phyloP scores from a whole-genome alignment of 129 eudicot species.

The Sambucus nigra region DNA sequence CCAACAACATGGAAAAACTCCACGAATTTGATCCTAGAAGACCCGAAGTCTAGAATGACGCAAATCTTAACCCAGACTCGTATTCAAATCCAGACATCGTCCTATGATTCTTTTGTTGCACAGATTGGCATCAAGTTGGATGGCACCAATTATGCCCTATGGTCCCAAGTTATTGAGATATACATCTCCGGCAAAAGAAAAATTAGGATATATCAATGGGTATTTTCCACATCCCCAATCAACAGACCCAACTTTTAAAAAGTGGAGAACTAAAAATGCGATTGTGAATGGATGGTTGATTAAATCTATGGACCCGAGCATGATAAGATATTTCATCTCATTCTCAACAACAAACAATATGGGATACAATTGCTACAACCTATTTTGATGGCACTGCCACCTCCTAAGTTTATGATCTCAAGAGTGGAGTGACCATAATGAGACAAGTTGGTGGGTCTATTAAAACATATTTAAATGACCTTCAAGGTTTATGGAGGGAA shows the following conservation, averaged over 20 bases:
- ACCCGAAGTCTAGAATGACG: no score
- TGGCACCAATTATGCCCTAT: not conserved
- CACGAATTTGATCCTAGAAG: no score
- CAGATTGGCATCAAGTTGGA: constrained; percentile 1
- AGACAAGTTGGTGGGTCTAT: constrained; percentile 5
- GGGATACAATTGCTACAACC: constrained; percentile 2
- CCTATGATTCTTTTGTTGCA: not conserved
- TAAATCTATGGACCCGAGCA: not conserved
- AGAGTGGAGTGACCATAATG: not conserved
- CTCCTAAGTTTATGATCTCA: not conserved
- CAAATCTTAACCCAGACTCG: no score
- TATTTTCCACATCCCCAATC: not conserved
- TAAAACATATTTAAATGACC: constrained; percentile 2
- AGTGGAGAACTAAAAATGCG: not conserved
- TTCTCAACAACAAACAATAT: not conserved
- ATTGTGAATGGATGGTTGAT: not conserved
- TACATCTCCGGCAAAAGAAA: constrained; percentile 1
- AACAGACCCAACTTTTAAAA: not conserved
- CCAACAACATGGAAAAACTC: no score
- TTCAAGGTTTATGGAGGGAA: not conserved
- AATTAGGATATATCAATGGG: not conserved
- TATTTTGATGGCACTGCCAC: constrained; percentile 7
- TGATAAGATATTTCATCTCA: not conserved
- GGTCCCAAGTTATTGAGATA: constrained; percentile 4
- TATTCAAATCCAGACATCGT: not conserved